phyloP scores from a whole-genome alignment of 768 basidiomycete species.

The Lactarius evosmus region DNA sequence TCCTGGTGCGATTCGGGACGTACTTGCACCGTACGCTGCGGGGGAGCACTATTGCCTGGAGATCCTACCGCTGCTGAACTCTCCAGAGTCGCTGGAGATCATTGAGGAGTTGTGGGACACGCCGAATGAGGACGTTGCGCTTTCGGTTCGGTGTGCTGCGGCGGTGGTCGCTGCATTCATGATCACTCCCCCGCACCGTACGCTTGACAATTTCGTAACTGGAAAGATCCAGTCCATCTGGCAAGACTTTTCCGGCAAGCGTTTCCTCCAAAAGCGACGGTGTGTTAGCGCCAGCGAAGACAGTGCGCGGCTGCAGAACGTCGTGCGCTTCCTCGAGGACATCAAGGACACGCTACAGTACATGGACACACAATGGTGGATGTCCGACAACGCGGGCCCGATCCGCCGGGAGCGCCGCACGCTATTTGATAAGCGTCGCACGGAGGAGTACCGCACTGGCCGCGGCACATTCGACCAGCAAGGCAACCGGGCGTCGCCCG shows the following conservation, averaged over 20 bases:
- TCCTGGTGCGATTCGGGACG: not conserved
- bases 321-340: not conserved
- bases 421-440: not conserved
- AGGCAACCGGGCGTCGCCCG: too few relatives aligned
- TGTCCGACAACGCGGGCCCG: not conserved
- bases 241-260: too few relatives aligned
- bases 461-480: too few relatives aligned
- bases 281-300: not conserved
- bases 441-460: not conserved
- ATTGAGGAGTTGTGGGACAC: not conserved
- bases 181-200: not conserved
- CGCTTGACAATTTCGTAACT: too few relatives aligned
- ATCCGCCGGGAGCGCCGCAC: not conserved
- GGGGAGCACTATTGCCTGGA: too few relatives aligned
- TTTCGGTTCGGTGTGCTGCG: not conserved
- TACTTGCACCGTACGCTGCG: not conserved
- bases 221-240: too few relatives aligned
- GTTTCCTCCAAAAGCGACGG: not conserved
- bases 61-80: not conserved
- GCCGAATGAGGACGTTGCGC: not conserved
- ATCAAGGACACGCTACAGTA: not conserved
- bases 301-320: not conserved
- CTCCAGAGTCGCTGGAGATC: not conserved
- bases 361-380: not conserved
- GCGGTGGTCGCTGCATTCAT: not conserved